Evolutionary conservation across 225 moss, liverwort and hornwort genomes (phyloP).

Genomic region (Physcomitrium patens): DNA sequence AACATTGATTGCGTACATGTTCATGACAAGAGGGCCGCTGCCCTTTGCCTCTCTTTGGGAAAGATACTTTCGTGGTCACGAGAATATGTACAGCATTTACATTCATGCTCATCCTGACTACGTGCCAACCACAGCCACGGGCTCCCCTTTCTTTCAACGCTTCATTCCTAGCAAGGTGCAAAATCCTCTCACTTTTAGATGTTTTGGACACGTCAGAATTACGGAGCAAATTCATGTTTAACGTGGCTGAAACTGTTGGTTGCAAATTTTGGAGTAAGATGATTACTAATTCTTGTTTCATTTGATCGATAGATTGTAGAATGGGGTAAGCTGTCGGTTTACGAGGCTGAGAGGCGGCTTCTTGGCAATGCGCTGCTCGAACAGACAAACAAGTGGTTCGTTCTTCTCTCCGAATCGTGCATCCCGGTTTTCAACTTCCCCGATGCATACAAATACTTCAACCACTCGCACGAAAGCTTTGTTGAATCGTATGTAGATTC

Average conservation of each 20-base stretch:
- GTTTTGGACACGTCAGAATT: too few species aligned
- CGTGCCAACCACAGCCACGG: conserved; percentile 24
- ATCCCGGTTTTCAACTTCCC: conserved; percentile 40
- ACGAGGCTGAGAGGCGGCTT: conserved; percentile 46
- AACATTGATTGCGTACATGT: conserved; percentile 42
- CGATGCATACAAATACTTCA: conserved; percentile 29
- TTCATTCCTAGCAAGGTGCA: conserved; percentile 56
- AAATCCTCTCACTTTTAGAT: background rate
- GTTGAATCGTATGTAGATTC: conserved; percentile 26
- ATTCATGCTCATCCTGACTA: conserved; percentile 48
- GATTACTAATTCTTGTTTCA: background rate
- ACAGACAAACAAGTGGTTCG: conserved; percentile 39
- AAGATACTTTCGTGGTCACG: conserved; percentile 44
- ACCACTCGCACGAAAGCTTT: conserved; percentile 31
- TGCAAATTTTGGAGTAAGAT: too few species aligned
- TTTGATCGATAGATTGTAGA: conserved; percentile 27
- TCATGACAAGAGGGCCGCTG: conserved; percentile 39
- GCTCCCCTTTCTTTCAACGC: conserved; percentile 47
- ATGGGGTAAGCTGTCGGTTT: conserved; percentile 46
- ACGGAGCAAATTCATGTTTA: too few species aligned
- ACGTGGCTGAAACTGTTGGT: too few species aligned
- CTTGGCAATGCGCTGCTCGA: conserved; percentile 43
- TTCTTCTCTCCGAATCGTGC: conserved; percentile 51
- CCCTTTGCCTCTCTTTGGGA: conserved; percentile 50
- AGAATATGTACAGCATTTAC: conserved; percentile 25